phyloP scores from a whole-genome alignment of 768 basidiomycete species.

The Serpula lacrymans region DNA sequence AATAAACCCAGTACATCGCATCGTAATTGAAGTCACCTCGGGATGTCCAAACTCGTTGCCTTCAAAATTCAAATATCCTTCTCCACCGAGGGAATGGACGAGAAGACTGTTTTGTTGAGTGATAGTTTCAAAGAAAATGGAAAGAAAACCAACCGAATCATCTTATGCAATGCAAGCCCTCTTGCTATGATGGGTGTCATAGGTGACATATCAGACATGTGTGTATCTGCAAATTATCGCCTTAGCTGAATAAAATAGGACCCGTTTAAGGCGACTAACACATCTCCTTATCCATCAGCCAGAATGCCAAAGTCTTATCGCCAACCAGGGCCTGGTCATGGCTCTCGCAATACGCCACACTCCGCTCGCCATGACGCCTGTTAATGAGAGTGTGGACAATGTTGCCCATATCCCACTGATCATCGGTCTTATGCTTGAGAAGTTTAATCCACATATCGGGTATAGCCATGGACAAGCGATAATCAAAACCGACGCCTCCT shows the following conservation, averaged over 20 bases:
- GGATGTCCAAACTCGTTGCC: constrained; percentile 99
- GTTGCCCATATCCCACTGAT: constrained; percentile 83
- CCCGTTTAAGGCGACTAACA: constrained; percentile 58
- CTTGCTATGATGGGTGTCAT: constrained; percentile 85
- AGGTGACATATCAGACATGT: constrained; percentile 87
- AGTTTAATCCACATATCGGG: constrained; percentile 99
- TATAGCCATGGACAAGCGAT: constrained; percentile 96
- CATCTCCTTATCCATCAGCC: constrained; percentile 99
- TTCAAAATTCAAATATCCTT: constrained; percentile 97
- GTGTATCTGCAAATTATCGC: constrained; percentile 55
- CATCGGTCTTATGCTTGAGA: constrained; percentile 86
- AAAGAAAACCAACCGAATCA: constrained; percentile 72
- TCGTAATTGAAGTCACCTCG: constrained; percentile 60
- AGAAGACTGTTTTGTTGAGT: constrained; percentile 54
- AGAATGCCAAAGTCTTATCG: constrained; percentile 98
- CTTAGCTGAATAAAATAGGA: neutral
- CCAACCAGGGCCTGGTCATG: constrained; percentile 99
- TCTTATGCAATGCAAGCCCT: constrained; percentile 92
- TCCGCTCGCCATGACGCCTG: constrained; percentile 84
- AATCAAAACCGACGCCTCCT: constrained; percentile 97
- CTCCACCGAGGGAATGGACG: constrained; percentile 90
- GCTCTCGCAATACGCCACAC: constrained; percentile 90
- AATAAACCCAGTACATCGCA: neutral
- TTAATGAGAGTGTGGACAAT: constrained; percentile 91
- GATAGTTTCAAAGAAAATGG: neutral